Base-by-base conservation (phyloP, 1,284 basidiomycete species). In the Gymnopus androsaceus region DNA sequence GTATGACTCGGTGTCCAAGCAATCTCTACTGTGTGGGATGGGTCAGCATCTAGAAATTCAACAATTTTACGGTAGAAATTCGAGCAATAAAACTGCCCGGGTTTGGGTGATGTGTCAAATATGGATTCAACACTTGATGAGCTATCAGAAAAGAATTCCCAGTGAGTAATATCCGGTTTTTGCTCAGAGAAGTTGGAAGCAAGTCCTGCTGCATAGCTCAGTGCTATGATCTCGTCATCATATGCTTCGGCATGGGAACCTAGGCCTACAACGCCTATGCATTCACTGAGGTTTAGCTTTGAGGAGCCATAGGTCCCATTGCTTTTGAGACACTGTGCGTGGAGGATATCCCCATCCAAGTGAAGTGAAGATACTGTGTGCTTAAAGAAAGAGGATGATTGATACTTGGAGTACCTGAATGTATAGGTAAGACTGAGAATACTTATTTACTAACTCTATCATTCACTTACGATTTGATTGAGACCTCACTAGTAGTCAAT, bases 1-100 rank as follows among this genome's bases (percentile, higher is more conserved):
- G 45, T 51, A 54, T 71, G 70, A 15, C 68, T 63, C 12, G 66
- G 66, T 0, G 61, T 61, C 67, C 68, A 71, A 15, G 59, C 44
- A 14, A 71, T 45, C 23, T 59, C 57, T 1, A 71, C 58, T 4
- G 48, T 59, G 37, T 50, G 42, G 6, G 44, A 23, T 3, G 45
- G 38, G 53, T 66, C 30, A 8, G 27, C 46, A 9, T 64, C 62
- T 11, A 69, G 63, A 51, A 65, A 63, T 6, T 47, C 38, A 11
- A 45, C 38, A 1, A 61, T 51, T 2, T 25, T 38, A 4, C 59
- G 5, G 57, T 63, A 55, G 53, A 67, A 67, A 14, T 28, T 31
- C 15, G 31, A 34, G 8, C 57, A 38, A 30, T 60, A 58, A 4
- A 53, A 21, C 52, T 66, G 64, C 5, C 61, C 64, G 15, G 60